Percentiles rank a stretch among this genome's conserved stretches.
Conservation (phyloP, 2,329 filamentous ascomycete species). For the Magnaporthiopsis rhizophila region DNA sequence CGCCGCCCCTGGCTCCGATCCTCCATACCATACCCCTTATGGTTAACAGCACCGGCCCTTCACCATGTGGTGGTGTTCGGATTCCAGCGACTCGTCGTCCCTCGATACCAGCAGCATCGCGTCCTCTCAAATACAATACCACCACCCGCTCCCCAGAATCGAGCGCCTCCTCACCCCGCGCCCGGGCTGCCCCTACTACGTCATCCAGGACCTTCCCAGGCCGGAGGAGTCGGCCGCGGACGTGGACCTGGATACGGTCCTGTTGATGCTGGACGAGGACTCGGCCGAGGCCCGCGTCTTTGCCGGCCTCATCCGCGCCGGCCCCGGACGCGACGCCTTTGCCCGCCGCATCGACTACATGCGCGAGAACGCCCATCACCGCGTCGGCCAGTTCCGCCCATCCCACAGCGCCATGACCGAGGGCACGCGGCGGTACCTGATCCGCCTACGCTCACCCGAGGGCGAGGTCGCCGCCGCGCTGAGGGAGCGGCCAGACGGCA, state of each 20-base stretch:
- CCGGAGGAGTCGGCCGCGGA: background rate
- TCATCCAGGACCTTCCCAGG: background rate
- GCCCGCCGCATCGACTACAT: background rate
- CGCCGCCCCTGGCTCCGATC: too few relatives aligned
- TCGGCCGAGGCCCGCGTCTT: background rate
- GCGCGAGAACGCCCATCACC: background rate
- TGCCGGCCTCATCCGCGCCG: background rate
- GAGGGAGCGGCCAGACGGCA: background rate
- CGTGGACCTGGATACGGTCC: background rate
- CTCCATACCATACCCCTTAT: background rate
- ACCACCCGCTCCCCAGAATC: background rate
- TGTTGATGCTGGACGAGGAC: background rate
- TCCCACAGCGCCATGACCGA: background rate
- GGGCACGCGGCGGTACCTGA: background rate
- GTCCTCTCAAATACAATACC: background rate
- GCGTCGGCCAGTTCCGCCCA: background rate
- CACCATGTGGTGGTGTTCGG: background rate
- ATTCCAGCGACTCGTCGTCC: background rate
- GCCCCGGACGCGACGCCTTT: background rate
- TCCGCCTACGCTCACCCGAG: background rate
- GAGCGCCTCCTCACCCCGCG: background rate
- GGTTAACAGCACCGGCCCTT: background rate
- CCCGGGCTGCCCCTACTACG: background rate
- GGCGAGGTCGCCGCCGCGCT: background rate
- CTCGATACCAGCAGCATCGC: background rate